phyloP scores from a whole-genome alignment of 805 yeast genomes.

The Starmerella tilneyi region DNA sequence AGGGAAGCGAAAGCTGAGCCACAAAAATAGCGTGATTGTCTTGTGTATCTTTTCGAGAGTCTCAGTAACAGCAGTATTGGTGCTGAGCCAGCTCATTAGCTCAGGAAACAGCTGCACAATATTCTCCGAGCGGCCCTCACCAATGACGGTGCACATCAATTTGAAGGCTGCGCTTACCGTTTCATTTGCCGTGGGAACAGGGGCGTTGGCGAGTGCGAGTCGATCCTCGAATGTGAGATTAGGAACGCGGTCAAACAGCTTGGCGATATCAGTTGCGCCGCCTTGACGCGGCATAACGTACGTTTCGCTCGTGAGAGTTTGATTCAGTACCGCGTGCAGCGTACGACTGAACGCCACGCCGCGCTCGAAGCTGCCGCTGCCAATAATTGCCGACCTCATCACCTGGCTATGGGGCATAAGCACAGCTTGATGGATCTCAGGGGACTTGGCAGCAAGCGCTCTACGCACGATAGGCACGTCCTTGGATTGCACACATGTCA shows the following conservation, averaged over 20 bases:
- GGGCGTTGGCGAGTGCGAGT: conserved; percentile 50
- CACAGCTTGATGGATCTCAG: conserved; percentile 44
- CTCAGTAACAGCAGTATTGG: conserved; percentile 9
- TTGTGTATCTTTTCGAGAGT: conserved; percentile 58
- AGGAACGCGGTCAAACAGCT: conserved; percentile 36
- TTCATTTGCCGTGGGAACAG: conserved; percentile 36
- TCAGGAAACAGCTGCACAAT: conserved; percentile 41
- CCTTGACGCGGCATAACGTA: conserved; percentile 11
- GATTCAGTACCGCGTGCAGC: conserved; percentile 1
- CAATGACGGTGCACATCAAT: conserved; percentile 45
- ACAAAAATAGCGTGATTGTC: conserved; percentile 55
- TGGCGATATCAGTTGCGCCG: conserved; percentile 31
- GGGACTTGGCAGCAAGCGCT: conserved; percentile 20
- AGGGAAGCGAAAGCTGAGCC: conserved; percentile 86
- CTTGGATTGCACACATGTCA: conserved; percentile 8
- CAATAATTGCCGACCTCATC: conserved; percentile 58
- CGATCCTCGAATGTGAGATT: conserved; percentile 48
- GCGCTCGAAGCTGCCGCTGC: conserved; percentile 35
- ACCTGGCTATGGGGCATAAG: conserved; percentile 72
- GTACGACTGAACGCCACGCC: conserved; percentile 12
- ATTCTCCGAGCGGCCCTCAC: conserved; percentile 43
- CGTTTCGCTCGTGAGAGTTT: conserved; percentile 2
- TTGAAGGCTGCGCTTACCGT: conserved; percentile 36
- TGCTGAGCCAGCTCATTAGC: conserved; percentile 7
- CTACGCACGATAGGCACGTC: conserved; percentile 10